Evolutionary conservation across 768 basidiomycete genomes (phyloP), one percentile per base, ranked within the genome.

Genomic region (Tulasnella sp.): DNA sequence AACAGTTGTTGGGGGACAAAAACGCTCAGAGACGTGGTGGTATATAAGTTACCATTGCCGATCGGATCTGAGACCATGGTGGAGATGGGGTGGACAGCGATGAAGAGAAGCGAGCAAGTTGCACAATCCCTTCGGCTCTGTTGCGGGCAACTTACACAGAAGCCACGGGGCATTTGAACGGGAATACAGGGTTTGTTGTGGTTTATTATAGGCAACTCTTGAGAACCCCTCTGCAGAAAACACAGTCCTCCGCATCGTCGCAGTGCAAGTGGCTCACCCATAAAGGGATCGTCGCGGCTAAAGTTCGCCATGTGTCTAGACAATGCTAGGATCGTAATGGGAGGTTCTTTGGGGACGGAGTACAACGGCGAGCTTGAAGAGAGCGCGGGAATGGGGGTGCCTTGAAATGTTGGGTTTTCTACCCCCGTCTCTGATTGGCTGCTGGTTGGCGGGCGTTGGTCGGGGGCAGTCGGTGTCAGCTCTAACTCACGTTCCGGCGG

Each of bases 141-240:
- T 70, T 70, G 69, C 69, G 69, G 69, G 69, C 69, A 29, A 70
- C 37, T 70, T 70, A 42, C 69, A 70, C 69, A 70, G 69, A 70
- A 70, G 69, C 69, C 69, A 70, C 40, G 69, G 36, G 69, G 69
- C 40, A 38, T 42, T 70, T 70, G 69, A 70, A 70, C 69, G 69
- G 69, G 37, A 38, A 38, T 70, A 38, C 69, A 70, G 69, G 69
- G 69, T 70, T 70, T 70, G 69, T 70, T 70, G 69, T 70, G 69
- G 69, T 39, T 36, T 70, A 25, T 70, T 70, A 3, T 42, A 70
- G 19, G 69, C 69, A 70, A 70, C 37, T 38, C 69, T 70, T 42
- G 69, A 22, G 36, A 70, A 38, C 29, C 3, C 0, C 37, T 5
- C 36, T 70, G 69, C 40, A 38, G 36, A 38, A 25, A 25, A 38